A percentile compares a stretch with the other conserved stretches of the same genome.
Evolutionary conservation across 441 rosid species (phyloP).

Genomic region (Croton setiger): DNA sequence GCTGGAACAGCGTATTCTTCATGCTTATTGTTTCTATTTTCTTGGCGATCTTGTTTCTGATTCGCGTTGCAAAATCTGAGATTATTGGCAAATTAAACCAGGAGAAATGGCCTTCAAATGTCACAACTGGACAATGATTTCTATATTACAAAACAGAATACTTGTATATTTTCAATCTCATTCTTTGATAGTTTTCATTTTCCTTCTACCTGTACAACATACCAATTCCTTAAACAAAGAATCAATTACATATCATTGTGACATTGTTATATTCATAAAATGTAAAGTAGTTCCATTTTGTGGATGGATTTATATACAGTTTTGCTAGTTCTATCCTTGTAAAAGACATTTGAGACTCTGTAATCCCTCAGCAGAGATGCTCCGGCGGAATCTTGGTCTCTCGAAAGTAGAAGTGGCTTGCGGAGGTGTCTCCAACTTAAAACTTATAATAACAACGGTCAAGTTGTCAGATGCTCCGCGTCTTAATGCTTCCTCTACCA

Average conservation of each 20-base stretch:
- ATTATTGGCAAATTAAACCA: constrained; percentile 38
- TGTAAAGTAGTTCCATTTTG: not conserved
- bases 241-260: not conserved
- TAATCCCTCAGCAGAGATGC: constrained; percentile 62
- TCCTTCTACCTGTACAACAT: not conserved
- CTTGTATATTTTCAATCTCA: constrained; percentile 4
- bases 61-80: constrained; percentile 60
- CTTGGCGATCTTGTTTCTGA: constrained; percentile 56
- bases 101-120: constrained; percentile 30
- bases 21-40: constrained; percentile 68
- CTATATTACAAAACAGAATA: not conserved
- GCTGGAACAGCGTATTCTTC: constrained; percentile 80
- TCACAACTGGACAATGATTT: constrained; percentile 16
- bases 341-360: constrained; percentile 37
- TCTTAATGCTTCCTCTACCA: constrained; percentile 57
- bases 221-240: not conserved
- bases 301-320: constrained; percentile 26
- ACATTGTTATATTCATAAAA: not conserved
- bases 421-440: constrained; percentile 56
- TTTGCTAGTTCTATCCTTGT: constrained; percentile 20
- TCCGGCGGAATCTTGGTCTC: constrained; percentile 38
- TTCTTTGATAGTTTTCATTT: constrained; percentile 7
- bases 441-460: constrained; percentile 59
- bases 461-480: constrained; percentile 51
- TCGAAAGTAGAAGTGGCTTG: constrained; percentile 26